Base-by-base conservation (phyloP, 371 early-diverging fungal species). In the Lichtheimia ornata region DNA sequence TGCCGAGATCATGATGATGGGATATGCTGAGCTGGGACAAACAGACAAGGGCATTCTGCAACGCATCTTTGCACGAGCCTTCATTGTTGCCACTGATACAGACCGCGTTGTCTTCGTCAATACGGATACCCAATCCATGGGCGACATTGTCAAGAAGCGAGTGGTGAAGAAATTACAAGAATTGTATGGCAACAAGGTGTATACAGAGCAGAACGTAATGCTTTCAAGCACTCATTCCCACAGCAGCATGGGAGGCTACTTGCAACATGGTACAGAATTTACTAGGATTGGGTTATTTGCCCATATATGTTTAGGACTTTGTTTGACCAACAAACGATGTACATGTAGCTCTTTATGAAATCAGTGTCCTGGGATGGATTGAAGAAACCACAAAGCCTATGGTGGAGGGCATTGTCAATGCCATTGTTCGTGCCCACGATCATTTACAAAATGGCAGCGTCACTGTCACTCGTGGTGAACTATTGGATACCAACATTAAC, bases 221-320 rank as follows among this genome's bases (percentile, higher is more conserved):
- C 63, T 88, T 7, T 84, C 86, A 1, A 84, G 84, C 27, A 88
- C 86, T 11, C 89, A 89, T 69, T 84, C 86, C 6, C 89, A 89
- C 59, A 74, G 81, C 57, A 74, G 75, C 3, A 70, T 79, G 63
- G 84, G 72, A 45, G 77, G 82, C 6, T 83, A 70, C 49, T 52
- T 77, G 6, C 74, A 84, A 60, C 70, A 84, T 50, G 65, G 78
- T 78, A 73, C 35, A 43, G 70, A 22, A 56, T 45, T 54, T 53
- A 53, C 56, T 55, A 55, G 22, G 42, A 68, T 51, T 58, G 47
- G 47, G 22, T 7, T 18, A 47, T 18, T 47, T 5, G 2, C 47
- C 47, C 47, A 35, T 35, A 35, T 35, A 35, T 35, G 35, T 35
- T 47, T n/a, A 47, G 5, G 18, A 0, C 5, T 62, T 62, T 42